Evolutionary conservation across 371 early-diverging fungal genomes (phyloP), one percentile per base, ranked within the genome.

Genomic region (Mucor velutinosus): DNA sequence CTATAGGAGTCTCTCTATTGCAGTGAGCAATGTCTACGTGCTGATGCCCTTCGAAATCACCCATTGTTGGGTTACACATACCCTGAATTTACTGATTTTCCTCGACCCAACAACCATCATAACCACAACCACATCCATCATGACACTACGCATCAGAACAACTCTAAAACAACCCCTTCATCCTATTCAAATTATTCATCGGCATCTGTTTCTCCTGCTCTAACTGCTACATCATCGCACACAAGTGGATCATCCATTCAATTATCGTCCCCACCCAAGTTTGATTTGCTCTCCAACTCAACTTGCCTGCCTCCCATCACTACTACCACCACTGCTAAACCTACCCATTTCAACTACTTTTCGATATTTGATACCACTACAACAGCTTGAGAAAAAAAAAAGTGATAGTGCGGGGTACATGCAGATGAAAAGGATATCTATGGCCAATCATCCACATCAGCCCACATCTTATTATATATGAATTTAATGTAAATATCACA

Each of bases 1-100:
- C 27, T 21, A 39, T 62, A 77, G 78, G 71, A 78, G 66, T 75
- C 78, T n/a, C 74, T 78, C 49, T 78, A 78, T 62, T 78, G 78
- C 63, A 75, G 76, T 53, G 78, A 78, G 35, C 68, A 73, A 64
- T 78, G 78, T 35, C 21, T 78, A 15, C 67, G 76, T 27, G 63
- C 66, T 23, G 78, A 78, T 67, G 76, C 78, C 27, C 73, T 77
- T 51, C 70, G 72, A 14, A 73, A 75, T 51, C 76, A 78, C 58
- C 78, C 78, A 29, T 62, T 78, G 21, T 53, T 78, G 19, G 78
- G 78, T 65, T 78, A 78, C 58, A 71, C 70, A 21, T 78, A 75
- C 47, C 69, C 67, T 27, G 78, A 75, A 63, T 73, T 75, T 17
- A 71, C 62, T 58, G 73, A 78, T 49, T 78, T 78, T 29, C 76